Evolutionary conservation across 2,329 filamentous ascomycete genomes (phyloP).

Genomic region (Aspergillus clavatus): DNA sequence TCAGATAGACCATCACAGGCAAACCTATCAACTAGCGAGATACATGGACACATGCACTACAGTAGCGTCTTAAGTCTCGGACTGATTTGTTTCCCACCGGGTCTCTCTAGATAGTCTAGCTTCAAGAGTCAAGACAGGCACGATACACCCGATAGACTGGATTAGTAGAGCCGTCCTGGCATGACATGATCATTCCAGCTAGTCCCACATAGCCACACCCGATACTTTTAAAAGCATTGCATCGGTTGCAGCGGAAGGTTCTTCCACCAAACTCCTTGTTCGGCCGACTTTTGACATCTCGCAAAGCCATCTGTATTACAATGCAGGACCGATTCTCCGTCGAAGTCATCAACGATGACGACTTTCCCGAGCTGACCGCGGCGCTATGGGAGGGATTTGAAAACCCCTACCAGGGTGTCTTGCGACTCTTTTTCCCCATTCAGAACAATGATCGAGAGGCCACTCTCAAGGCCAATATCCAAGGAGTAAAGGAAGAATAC

Average conservation of each 20-base stretch:
- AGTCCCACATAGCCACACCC: not conserved
- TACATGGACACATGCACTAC: no score
- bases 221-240: not conserved
- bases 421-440: conserved; percentile 25
- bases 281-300: no score
- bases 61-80: no score
- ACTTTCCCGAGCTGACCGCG: conserved; percentile 10
- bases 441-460: conserved; percentile 20
- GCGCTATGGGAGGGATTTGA: conserved; percentile 16
- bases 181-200: not conserved
- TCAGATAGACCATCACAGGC: no score
- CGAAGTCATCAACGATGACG: conserved; percentile 1
- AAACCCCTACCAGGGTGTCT: conserved; percentile 22
- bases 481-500: conserved; percentile 20
- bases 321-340: not conserved
- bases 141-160: no score
- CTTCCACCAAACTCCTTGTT: no score
- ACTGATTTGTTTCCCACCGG: no score
- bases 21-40: no score
- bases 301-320: not conserved
- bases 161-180: not conserved
- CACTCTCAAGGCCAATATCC: conserved; percentile 17
- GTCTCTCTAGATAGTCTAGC: no score
- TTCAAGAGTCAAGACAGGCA: no score
- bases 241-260: no score